These are phyloP conservation scores for Coemansia sp. DNA, from an alignment of 192 early-diverging fungal genomes.

Conservation along the genomic window DNA sequence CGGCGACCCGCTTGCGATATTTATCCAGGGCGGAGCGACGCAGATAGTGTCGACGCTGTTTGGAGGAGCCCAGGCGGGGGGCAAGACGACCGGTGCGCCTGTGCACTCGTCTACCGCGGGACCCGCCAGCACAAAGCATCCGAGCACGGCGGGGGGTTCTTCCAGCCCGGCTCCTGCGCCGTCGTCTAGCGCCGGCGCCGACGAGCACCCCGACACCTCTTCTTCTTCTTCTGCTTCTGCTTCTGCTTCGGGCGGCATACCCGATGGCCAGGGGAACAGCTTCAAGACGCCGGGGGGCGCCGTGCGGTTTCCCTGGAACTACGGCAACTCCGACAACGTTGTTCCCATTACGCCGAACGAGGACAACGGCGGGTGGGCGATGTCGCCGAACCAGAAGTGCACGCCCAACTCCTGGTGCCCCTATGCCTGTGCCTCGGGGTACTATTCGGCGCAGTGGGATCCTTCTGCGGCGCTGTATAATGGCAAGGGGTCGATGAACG, in stretches of 20 bases:
- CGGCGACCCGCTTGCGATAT: constrained; percentile 13
- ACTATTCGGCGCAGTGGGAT: constrained; percentile 52
- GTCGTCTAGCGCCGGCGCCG: too few relatives aligned
- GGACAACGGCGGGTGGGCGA: constrained; percentile 49
- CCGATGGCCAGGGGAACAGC: constrained; percentile 43
- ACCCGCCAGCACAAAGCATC: neutral
- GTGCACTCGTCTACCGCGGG: neutral
- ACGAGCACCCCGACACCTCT: too few relatives aligned
- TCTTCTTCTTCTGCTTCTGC: too few relatives aligned
- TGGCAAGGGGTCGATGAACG: constrained; percentile 49
- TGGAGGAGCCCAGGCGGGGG: neutral
- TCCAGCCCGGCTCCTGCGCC: neutral
- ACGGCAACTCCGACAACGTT: constrained; percentile 37
- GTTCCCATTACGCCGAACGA: constrained; percentile 32
- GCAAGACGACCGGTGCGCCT: neutral
- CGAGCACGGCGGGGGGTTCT: constrained; percentile 1
- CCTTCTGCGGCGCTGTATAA: constrained; percentile 26
- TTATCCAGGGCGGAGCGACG: neutral
- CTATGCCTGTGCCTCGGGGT: constrained; percentile 44
- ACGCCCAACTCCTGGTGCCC: constrained; percentile 37
- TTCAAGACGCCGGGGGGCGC: constrained; percentile 34
- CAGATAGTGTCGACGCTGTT: constrained; percentile 3
- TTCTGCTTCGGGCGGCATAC: constrained; percentile 21
- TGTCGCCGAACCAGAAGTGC: constrained; percentile 52
- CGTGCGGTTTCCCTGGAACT: constrained; percentile 49